Percentiles rank a stretch among this genome's conserved stretches.
phyloP scores from a whole-genome alignment of 768 basidiomycete genomes.

The Amanita rimosa region DNA sequence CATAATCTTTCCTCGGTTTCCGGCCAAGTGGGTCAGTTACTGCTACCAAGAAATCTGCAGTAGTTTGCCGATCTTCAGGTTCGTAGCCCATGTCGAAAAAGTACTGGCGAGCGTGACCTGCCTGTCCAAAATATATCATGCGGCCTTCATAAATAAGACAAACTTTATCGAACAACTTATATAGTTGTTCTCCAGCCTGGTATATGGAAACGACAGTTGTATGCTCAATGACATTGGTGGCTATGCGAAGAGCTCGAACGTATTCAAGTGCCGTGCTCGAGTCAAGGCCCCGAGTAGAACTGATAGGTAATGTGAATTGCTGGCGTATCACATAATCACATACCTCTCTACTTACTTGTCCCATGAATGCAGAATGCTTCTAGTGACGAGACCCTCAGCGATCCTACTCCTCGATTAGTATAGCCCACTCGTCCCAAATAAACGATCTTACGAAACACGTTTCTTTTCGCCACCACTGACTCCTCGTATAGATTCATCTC shows the following conservation, averaged over 20 bases:
- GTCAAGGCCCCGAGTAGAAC: conserved; percentile 55
- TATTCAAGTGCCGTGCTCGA: conserved; percentile 69
- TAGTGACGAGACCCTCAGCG: conserved; percentile 48
- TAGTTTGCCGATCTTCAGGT: conserved; percentile 50
- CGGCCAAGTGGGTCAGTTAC: conserved; percentile 52
- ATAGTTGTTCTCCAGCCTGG: conserved; percentile 68
- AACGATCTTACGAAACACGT: conserved; percentile 46
- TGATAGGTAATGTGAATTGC: conserved; percentile 14
- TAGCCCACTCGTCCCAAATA: not conserved
- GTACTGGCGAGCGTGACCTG: conserved; percentile 53
- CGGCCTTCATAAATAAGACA: conserved; percentile 67
- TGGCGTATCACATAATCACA: not conserved
- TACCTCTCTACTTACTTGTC: conserved; percentile 53
- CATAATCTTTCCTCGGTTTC: conserved; percentile 19
- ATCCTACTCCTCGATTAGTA: conserved; percentile 12
- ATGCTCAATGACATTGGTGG: conserved; percentile 41
- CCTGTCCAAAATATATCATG: conserved; percentile 71
- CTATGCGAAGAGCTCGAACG: conserved; percentile 50
- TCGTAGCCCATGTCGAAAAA: conserved; percentile 61
- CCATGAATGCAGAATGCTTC: conserved; percentile 59
- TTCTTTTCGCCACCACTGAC: conserved; percentile 73
- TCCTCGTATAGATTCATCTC: conserved; percentile 67
- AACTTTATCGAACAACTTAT: conserved; percentile 57
- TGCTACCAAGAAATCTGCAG: conserved; percentile 51
- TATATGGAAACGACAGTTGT: conserved; percentile 75